Evolutionary conservation across 1,284 basidiomycete genomes (phyloP).

Genomic region (Wolfiporia cocos): DNA sequence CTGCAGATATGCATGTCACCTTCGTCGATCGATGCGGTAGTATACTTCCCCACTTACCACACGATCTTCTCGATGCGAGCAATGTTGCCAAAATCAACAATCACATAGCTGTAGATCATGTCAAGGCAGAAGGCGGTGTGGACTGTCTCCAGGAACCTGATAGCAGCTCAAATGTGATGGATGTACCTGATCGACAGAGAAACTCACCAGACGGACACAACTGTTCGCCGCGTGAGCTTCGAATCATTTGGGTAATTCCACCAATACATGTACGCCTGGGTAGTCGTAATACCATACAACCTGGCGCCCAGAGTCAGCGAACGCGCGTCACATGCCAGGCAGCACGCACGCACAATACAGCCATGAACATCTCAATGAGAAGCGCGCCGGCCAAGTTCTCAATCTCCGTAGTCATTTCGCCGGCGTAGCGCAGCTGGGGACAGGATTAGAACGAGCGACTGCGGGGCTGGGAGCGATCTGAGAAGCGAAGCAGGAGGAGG

Average conservation of each 20-base stretch:
- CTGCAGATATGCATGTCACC: neutral
- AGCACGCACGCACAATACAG: neutral
- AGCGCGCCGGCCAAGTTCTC: neutral
- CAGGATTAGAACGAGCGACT: too few species aligned
- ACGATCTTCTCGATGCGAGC: neutral
- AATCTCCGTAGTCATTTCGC: neutral
- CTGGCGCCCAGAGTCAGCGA: neutral
- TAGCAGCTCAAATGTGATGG: neutral
- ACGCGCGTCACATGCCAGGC: neutral
- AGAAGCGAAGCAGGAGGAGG: too few species aligned
- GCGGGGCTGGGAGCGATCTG: too few species aligned
- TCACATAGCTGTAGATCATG: conserved; percentile 9
- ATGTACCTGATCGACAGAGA: neutral
- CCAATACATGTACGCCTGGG: neutral
- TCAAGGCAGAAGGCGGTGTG: conserved; percentile 11
- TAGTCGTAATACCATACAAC: neutral
- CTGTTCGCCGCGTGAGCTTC: neutral
- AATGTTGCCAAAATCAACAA: conserved; percentile 1
- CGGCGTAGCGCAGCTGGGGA: too few species aligned
- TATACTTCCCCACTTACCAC: neutral
- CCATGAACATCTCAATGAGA: neutral
- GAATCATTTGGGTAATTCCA: neutral
- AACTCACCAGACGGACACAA: conserved; percentile 2
- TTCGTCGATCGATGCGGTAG: neutral
- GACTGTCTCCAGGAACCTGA: conserved; percentile 10